Evolutionary conservation across 73 alveolate genomes (phyloP), one percentile per base, ranked within the genome.

Genomic region (Paraurostyla sp.): DNA sequence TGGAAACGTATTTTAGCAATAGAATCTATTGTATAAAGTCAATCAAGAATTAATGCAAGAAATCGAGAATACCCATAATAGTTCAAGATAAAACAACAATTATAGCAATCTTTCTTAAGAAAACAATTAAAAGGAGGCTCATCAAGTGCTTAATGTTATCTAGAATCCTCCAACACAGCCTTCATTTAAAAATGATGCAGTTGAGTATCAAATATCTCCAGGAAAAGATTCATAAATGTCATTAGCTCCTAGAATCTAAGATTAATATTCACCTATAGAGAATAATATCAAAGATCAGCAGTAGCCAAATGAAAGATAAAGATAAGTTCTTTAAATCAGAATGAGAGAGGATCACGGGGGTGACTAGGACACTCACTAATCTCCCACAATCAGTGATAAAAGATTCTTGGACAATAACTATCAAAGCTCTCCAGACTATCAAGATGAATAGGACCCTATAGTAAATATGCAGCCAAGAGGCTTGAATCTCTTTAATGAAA

Each of bases 1-100:
- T 35, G 69, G 65, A 20, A 78, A 78, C 52, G 89, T 78, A 4
- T 78, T 78, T 60, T 78, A 52, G 32, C 25, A 78, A 54, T 6
- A 78, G 13, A 78, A 78, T 27, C 38, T 78, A 42, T 60, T 78
- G 23, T 54, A 78, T 23, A 15, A 54, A 54, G 59, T 78, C 7
- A 78, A 78, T 54, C 29, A n/a, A 25, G 78, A 78, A 6, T 7
- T 78, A 4, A 57, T 78, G 4, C 32, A 20, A 1, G 89, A 78
- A 7, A 54, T 78, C 16, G 60, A 78, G 23, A 18, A 7, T 9
- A 16, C 38, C 13, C 22, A 56, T 23, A n/a, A n/a, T n/a, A n/a
- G n/a, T n/a, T n/a, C n/a, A n/a, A n/a, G n/a, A n/a, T n/a, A n/a
- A n/a, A n/a, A n/a, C n/a, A n/a, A n/a, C n/a, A n/a, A n/a, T n/a